Base-by-base conservation (phyloP, 352 stramenopile genomes). In the Thalassiosira hispida region DNA sequence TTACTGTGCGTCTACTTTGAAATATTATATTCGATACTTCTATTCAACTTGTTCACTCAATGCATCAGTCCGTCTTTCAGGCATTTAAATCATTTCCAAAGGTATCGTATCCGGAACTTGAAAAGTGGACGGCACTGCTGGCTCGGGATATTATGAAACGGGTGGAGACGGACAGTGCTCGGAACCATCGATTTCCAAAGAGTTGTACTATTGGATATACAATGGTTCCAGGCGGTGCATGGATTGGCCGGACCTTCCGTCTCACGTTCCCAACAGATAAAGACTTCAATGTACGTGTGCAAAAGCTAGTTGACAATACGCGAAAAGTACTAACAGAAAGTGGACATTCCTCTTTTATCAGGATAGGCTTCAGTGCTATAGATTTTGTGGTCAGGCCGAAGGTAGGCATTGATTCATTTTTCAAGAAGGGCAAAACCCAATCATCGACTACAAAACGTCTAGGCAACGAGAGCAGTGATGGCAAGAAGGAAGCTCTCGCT, bases 11-110 rank as follows among this genome's bases (percentile, higher is more conserved):
- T 66, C 20, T 33, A 1, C 6, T 46, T 18, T 46, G 25, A 20
- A 33, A 51, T 44, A 18, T 35, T 3, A 2, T 1, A 0, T 12
- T 5, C 9, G 14, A 25, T 12, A 57, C 35, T n/a, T 35, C 14
- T 25, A 16, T 66, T 55, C 14, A 22, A 53, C 20, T 40, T 66
- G n/a, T 20, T 63, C 40, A 27, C 44, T 49, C 23, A 61, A 31
- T 56, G 4, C 18, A 65, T 49, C 31, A 66, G 25, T 49, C 1
- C 22, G 25, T 12, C 14, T 38, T 40, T 40, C 35, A 71, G 23
- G 84, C 88, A 3, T 94, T 91, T 59, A 94, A 94, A 73, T 91
- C 84, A 8, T 92, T 93, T 70, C 44, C 68, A 5, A 62, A 62
- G 22, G 70, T 80, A 61, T 70, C 23, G 22, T 81, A 80, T 70